These are phyloP conservation scores for Flammula alnicola DNA, from an alignment of 1,284 basidiomycete genomes.

Conservation along the genomic window DNA sequence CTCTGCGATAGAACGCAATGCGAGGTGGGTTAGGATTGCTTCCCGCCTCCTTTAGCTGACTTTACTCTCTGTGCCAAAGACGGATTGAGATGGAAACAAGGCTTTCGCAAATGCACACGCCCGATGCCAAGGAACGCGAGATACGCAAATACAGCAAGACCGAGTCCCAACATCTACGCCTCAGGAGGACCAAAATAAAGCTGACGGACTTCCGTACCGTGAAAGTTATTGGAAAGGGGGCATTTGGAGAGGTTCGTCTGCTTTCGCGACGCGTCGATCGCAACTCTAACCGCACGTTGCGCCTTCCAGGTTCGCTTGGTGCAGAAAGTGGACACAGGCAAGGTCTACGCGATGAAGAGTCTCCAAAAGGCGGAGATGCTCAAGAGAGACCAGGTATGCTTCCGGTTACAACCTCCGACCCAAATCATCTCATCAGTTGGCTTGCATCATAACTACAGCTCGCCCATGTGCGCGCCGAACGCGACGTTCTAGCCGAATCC, in stretches of 20 bases:
- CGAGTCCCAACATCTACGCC: constrained; percentile 90
- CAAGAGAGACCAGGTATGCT: constrained; percentile 92
- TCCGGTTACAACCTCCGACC: not conserved
- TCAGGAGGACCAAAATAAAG: constrained; percentile 92
- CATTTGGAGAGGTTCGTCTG: constrained; percentile 86
- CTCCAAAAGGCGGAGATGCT: constrained; percentile 98
- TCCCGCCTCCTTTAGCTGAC: not conserved
- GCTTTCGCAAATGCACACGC: constrained; percentile 76
- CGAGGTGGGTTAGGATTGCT: constrained; percentile 42
- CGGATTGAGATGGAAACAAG: constrained; percentile 93
- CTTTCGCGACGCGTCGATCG: constrained; percentile 10
- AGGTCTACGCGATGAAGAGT: constrained; percentile 99
- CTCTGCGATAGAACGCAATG: constrained; percentile 56
- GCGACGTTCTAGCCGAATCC: constrained; percentile 96
- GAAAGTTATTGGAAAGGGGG: constrained; percentile 99
- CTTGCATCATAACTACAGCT: constrained; percentile 66
- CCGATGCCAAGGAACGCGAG: constrained; percentile 89
- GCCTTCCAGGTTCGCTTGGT: constrained; percentile 84
- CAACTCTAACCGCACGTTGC: constrained; percentile 4
- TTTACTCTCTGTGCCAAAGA: constrained; percentile 44
- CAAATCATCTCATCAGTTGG: not conserved
- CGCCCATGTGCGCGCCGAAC: constrained; percentile 97
- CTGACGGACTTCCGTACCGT: constrained; percentile 95
- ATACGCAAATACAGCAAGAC: constrained; percentile 89
- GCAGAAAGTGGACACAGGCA: constrained; percentile 96